Evolutionary conservation across 2,329 filamentous ascomycete species (phyloP).

Genomic region (Moelleriella libera): DNA sequence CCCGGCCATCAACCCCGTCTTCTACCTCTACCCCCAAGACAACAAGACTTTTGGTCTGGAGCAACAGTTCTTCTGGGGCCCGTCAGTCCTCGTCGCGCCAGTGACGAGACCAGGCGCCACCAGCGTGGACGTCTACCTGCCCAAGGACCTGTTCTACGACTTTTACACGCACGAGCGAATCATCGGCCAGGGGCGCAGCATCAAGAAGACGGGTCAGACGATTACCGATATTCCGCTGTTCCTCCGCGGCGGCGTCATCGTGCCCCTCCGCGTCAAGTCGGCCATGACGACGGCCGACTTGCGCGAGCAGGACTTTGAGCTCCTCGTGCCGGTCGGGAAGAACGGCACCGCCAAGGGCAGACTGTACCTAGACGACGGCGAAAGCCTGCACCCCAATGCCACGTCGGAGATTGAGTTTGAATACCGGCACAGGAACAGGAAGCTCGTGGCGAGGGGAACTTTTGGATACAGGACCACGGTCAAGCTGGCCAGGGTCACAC

Average conservation of each 20-base stretch:
- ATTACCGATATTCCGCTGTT: slow-evolving; percentile 44
- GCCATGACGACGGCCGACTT: slow-evolving; percentile 50
- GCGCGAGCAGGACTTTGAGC: slow-evolving; percentile 49
- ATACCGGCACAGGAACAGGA: slow-evolving; percentile 36
- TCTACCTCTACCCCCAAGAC: slow-evolving; percentile 50
- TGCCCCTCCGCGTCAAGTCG: slow-evolving; percentile 39
- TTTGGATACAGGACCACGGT: slow-evolving; percentile 1
- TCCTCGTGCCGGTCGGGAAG: slow-evolving; percentile 49
- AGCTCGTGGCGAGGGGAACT: slow-evolving; percentile 25
- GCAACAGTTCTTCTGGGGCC: slow-evolving; percentile 32
- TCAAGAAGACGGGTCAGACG: slow-evolving; percentile 17
- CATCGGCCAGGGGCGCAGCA: slow-evolving; percentile 18
- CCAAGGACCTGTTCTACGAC: slow-evolving; percentile 31
- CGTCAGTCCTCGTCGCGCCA: slow-evolving; percentile 27
- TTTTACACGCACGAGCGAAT: slow-evolving; percentile 29
- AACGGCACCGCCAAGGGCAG: slow-evolving; percentile 49
- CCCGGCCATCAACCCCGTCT: slow-evolving; percentile 53
- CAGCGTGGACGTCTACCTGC: slow-evolving; percentile 28
- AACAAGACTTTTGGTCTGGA: slow-evolving; percentile 25
- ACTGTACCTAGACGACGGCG: slow-evolving; percentile 65
- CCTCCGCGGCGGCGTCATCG: slow-evolving; percentile 46
- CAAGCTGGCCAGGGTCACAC: slow-evolving; percentile 3
- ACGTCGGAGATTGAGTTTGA: slow-evolving; percentile 25
- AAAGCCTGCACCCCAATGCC: slow-evolving; percentile 27
- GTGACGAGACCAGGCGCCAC: slow-evolving; percentile 25